Base-by-base conservation (phyloP, 495 filamentous ascomycete genomes). In the Hyaloscypha finlandica region DNA sequence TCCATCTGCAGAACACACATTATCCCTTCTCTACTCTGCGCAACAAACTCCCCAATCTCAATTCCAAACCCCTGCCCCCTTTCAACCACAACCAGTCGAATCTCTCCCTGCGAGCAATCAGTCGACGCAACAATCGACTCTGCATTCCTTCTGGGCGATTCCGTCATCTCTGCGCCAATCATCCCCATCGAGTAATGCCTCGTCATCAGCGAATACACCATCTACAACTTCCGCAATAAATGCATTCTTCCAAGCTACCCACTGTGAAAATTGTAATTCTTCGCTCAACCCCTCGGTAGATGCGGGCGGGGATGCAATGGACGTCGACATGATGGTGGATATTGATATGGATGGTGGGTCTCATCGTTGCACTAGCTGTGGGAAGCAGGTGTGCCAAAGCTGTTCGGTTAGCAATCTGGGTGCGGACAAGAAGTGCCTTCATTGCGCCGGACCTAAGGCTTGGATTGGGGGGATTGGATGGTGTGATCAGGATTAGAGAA, bases 331-430 rank as follows among this genome's bases (percentile, higher is more conserved):
- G 61, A 68, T 66, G 61, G 67, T 69, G 66, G 60, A 64, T 33
- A 62, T 65, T 11, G 66, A 69, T 53, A 67, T 58, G 31, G 61
- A 57, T 16, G 56, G 45, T 1, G 61, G 45, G 20, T 57, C 58
- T 37, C 39, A 59, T 31, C 67, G 48, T 14, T 74, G 72, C 54
- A 61, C 60, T 12, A 33, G 6, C 8, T 74, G 72, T 51, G 69
- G 61, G 33, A 71, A 70, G 55, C 60, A 67, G 22, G 69, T 71
- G 11, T 74, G 72, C 45, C 67, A 71, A 53, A 35, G 58, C 16
- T 74, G 69, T 53, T 63, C 72, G n/a, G 59, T 70, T 33, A 69
- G 65, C 48, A 71, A 74, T 59, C 30, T 74, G 19, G 69, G 72
- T 4, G 57, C 64, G 8, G 59, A 74, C 29, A 54, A 67, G 53